These are phyloP conservation scores for Leccinum subgranulosum DNA, from an alignment of 768 basidiomycete genomes.

Conservation along the genomic window DNA sequence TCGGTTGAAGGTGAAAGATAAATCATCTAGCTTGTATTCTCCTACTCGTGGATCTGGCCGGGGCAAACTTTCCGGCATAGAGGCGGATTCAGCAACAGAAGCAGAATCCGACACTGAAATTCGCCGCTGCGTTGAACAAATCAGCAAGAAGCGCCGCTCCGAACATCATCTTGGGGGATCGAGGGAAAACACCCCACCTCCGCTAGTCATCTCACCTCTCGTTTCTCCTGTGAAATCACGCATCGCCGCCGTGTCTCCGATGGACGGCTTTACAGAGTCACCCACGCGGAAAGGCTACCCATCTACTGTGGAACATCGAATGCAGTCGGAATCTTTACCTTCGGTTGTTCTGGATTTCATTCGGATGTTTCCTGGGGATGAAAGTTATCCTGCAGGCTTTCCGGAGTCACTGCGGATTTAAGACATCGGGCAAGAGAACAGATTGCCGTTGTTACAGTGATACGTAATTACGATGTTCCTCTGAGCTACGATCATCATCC, in stretches of 20 bases:
- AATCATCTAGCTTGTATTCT: neutral
- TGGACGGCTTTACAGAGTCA: neutral
- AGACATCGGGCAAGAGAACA: neutral
- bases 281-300: slow-evolving; percentile 6
- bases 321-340: slow-evolving; percentile 19
- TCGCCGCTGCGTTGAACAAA: slow-evolving; percentile 15
- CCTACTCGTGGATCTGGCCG: neutral
- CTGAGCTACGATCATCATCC: slow-evolving; percentile 2
- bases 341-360: slow-evolving; percentile 31
- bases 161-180: neutral
- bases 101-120: slow-evolving; percentile 33
- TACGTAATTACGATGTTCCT: neutral
- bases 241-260: slow-evolving; percentile 1
- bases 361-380: slow-evolving; percentile 33
- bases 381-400: slow-evolving; percentile 34
- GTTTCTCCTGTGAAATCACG: slow-evolving; percentile 25
- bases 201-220: slow-evolving; percentile 24
- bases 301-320: neutral
- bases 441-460: neutral
- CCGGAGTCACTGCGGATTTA: slow-evolving; percentile 28
- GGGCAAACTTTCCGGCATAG: neutral
- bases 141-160: slow-evolving; percentile 9
- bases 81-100: slow-evolving; percentile 31
- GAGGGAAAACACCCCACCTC: slow-evolving; percentile 6
- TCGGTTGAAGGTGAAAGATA: slow-evolving; percentile 6